Conservation (phyloP, 257 asterid species). For the Henckelia pumila region DNA sequence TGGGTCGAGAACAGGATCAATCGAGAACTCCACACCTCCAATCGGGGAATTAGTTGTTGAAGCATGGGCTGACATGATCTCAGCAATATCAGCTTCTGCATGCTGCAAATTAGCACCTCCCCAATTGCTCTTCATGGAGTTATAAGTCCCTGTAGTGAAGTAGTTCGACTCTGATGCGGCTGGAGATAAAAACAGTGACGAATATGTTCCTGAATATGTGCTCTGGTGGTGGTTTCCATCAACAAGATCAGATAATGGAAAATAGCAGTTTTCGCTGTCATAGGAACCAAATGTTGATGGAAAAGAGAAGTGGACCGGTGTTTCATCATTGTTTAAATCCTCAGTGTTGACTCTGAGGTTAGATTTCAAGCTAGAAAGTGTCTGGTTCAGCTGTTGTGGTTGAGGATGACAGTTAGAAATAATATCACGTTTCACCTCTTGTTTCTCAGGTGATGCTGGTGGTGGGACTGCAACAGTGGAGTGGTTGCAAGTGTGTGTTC, state of each 20-base stretch:
- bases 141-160: slow-evolving; percentile 29
- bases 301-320: slow-evolving; percentile 48
- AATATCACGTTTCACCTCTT: slow-evolving; percentile 33
- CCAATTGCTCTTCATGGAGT: slow-evolving; percentile 30
- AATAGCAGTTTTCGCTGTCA: slow-evolving; percentile 35
- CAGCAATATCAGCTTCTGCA: slow-evolving; percentile 30
- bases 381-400: slow-evolving; percentile 38
- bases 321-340: slow-evolving; percentile 35
- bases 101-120: slow-evolving; percentile 28
- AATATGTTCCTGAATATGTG: slow-evolving; percentile 33
- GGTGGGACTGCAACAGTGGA: slow-evolving; percentile 30
- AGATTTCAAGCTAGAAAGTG: slow-evolving; percentile 41
- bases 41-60: slow-evolving; percentile 22
- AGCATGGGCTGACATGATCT: slow-evolving; percentile 7
- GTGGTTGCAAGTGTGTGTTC: slow-evolving; percentile 59
- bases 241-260: slow-evolving; percentile 38
- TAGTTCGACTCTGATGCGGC: slow-evolving; percentile 41
- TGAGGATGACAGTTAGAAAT: slow-evolving; percentile 22
- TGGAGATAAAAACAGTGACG: slow-evolving; percentile 40
- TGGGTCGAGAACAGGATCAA: slow-evolving; percentile 13
- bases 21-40: slow-evolving; percentile 20
- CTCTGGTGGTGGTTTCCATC: slow-evolving; percentile 43
- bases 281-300: slow-evolving; percentile 46
- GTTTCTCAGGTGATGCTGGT: slow-evolving; percentile 45
- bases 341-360: slow-evolving; percentile 63